Base-by-base conservation (phyloP, 2,329 filamentous ascomycete genomes). In the Botryotinia narcissicola region DNA sequence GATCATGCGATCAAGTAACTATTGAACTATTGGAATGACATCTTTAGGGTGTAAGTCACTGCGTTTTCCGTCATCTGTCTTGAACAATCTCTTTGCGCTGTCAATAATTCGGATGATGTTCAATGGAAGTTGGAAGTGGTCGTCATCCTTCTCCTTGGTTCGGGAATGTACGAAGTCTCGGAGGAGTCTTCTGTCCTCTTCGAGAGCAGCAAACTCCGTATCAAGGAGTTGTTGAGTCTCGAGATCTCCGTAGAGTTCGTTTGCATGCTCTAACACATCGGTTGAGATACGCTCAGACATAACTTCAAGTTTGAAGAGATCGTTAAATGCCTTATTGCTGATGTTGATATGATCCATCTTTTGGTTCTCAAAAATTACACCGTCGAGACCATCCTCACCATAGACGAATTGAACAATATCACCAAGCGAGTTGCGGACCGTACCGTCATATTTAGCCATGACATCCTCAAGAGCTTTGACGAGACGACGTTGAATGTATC, bases 381-480 rank as follows among this genome's bases (percentile, higher is more conserved):
- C 97, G 82, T 99, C 97, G 12, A 98, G 88, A 80, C 96, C 97
- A 83, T 99, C 97, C 82, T 99, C 96, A 80, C 96, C 96, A 78
- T 99, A 99, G 75, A 98, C 87, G 85, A 99, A 99, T 81, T 99
- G 95, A 72, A 99, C 91, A 76, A 99, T 92, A 79, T 99, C 97
- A 63, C 96, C 96, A 62, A 98, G 87, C 3, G 96, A 99, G 83
- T 99, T 99, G 74, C 96, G 92, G 42, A 99, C 94, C 9, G 96
- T 99, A 76, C 95, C 95, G 79, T 99, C 96, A 81, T 99, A 99
- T 81, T 97, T 97, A 74, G 95, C 95, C 86, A 95, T 97, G 71
- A 98, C 92, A 82, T 99, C 96, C 87, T 99, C 96, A 4, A 99
- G 88, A 18, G 97, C 97, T 84, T 99, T 99, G 80, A 99, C 96